Conservation (phyloP, 305 asterid species). For the Fraxinus greggii region DNA sequence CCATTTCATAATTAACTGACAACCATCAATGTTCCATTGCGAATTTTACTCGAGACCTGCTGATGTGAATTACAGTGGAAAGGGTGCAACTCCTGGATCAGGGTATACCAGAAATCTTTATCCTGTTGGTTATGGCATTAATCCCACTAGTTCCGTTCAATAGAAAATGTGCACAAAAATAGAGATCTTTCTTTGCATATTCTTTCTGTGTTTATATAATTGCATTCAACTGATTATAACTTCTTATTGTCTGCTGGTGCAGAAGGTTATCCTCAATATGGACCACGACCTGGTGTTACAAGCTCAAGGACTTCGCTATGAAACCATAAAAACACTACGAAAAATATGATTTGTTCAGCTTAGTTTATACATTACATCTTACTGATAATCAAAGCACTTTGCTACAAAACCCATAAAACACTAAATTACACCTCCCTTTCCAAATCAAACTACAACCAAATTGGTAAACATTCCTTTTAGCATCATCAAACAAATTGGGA, state of each 20-base stretch:
- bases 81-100: constrained; percentile 58
- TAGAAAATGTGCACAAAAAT: background rate
- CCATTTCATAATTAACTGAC: background rate
- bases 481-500: background rate
- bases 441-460: background rate
- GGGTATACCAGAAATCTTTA: constrained; percentile 62
- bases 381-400: background rate
- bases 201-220: background rate
- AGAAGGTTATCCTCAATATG: constrained; percentile 77
- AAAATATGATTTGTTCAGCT: no score
- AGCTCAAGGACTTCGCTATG: background rate
- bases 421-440: background rate
- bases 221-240: constrained; percentile 7
- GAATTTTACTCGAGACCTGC: constrained; percentile 23
- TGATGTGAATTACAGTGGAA: constrained; percentile 56
- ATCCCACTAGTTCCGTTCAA: constrained; percentile 46
- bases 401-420: background rate
- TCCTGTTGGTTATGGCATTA: constrained; percentile 59
- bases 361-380: no score
- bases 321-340: background rate
- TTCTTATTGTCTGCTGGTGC: constrained; percentile 38
- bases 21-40: background rate
- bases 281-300: constrained; percentile 53
- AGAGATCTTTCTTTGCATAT: background rate
- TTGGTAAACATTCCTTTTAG: background rate